Base-by-base conservation (phyloP, 2,329 filamentous ascomycete species). In the Lecanicillium sp. region DNA sequence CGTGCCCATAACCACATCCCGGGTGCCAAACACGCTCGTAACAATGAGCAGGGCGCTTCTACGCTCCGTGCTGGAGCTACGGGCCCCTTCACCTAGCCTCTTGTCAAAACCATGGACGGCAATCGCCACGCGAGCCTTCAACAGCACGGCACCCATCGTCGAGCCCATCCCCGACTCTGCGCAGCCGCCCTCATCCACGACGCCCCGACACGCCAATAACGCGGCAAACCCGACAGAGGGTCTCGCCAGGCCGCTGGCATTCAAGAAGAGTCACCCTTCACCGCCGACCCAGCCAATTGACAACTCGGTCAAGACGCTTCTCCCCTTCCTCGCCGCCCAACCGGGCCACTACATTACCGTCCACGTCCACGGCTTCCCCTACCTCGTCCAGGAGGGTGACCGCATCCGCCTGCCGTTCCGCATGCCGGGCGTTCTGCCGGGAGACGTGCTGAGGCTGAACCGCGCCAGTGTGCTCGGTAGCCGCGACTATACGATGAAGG, bases 401-500 rank as follows among this genome's bases (percentile, higher is more conserved):
- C 69, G 72, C 43, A 62, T 92, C 36, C 84, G 84, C 27, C 77
- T 92, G 37, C 86, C 86, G 5, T 89, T 89, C 68, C 74, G 75
- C 52, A 87, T 92, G 79, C 77, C 80, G 3, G 79, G 75, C 18
- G 84, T 87, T 5, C 64, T 72, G 7, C 81, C 88, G 1, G 92
- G 92, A 20, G 90, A 97, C 57, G 69, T 94, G 28, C 71, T 98
- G 44, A 84, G 89, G 6, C 73, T 98, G 42, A 90, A 95, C 65
- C 82, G 88, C 40, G 92, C 88, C 17, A 82, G 79, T 29, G 70
- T 82, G 39, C 66, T 98, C 32, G 92, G 92, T 19, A 90, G 82
- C 49, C 75, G 92, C 46, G 90, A 97, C 60, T 94, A 86, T 64
- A 96, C 90, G 5, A 70, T 97, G 46, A 86, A 88, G 60, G 86